Evolutionary conservation across 2,329 filamentous ascomycete species (phyloP).

Genomic region (Davidsoniella eucalypti): DNA sequence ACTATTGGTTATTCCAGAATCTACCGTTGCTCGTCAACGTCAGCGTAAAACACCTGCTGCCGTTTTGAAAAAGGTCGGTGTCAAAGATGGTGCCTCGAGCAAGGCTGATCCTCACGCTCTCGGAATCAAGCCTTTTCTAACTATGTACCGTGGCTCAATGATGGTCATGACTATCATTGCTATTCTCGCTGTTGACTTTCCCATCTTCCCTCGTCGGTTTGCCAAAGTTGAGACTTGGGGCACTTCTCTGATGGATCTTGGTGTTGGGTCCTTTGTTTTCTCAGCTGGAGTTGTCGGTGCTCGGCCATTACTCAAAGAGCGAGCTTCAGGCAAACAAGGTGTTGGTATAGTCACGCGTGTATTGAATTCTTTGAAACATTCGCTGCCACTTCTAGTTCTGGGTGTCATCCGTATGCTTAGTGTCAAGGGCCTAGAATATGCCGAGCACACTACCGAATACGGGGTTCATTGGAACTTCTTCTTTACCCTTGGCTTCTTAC

Average conservation of each 20-base stretch:
- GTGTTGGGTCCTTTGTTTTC: conserved; percentile 95
- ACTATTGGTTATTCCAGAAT: conserved; percentile 30
- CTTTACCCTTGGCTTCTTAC: conserved; percentile 79
- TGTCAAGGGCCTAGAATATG: conserved; percentile 89
- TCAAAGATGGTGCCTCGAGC: conserved; percentile 1
- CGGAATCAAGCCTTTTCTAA: conserved; percentile 81
- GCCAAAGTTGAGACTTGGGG: conserved; percentile 99
- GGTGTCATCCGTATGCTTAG: conserved; percentile 69
- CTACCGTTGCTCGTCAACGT: conserved; percentile 19
- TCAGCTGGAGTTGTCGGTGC: conserved; percentile 83
- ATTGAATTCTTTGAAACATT: conserved; percentile 54
- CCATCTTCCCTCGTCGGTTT: conserved; percentile 80
- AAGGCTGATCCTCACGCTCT: conserved; percentile 27
- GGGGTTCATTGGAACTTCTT: conserved; percentile 99
- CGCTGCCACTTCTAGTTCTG: conserved; percentile 63
- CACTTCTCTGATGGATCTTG: conserved; percentile 96
- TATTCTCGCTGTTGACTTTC: conserved; percentile 95
- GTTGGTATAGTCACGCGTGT: conserved; percentile 42
- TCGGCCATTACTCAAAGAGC: conserved; percentile 58
- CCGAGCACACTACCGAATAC: conserved; percentile 93
- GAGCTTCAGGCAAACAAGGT: conserved; percentile 28
- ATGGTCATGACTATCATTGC: conserved; percentile 77
- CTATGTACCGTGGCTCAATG: conserved; percentile 81
- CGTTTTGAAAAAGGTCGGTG: conserved; percentile 29
- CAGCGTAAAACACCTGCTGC: conserved; percentile 11